Conservation (phyloP, 768 basidiomycete species). For the Phaeolepiota aurea region DNA sequence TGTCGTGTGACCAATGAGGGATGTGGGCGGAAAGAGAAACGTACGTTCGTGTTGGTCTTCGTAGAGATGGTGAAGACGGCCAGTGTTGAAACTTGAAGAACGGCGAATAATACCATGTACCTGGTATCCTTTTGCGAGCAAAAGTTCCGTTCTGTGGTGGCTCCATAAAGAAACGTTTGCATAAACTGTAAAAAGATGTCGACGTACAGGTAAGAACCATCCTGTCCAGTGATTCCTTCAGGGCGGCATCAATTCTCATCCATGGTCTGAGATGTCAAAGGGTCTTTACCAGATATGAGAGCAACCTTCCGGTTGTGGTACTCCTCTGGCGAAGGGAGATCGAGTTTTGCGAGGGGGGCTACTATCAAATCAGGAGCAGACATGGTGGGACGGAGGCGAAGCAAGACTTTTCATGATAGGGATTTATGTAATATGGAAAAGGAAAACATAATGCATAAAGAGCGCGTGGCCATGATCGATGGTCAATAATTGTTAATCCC, state of each 20-base stretch:
- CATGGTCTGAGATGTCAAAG: not conserved
- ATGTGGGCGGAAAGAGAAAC: slow-evolving; percentile 13
- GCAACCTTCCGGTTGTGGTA: slow-evolving; percentile 91
- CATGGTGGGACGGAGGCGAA: slow-evolving; percentile 27
- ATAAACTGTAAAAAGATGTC: slow-evolving; percentile 4
- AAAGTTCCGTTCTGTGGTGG: slow-evolving; percentile 68
- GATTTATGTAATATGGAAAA: too few species aligned
- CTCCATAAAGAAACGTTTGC: too few species aligned
- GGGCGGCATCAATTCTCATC: slow-evolving; percentile 5
- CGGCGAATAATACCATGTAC: slow-evolving; percentile 96
- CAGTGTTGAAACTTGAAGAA: slow-evolving; percentile 97
- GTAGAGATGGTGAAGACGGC: slow-evolving; percentile 89
- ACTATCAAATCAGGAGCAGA: slow-evolving; percentile 29
- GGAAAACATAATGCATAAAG: too few species aligned
- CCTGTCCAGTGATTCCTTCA: slow-evolving; percentile 90
- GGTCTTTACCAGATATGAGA: slow-evolving; percentile 70
- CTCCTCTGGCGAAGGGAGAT: slow-evolving; percentile 68
- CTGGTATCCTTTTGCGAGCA: slow-evolving; percentile 82
- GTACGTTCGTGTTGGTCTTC: slow-evolving; percentile 87
- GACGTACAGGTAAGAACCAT: slow-evolving; percentile 87
- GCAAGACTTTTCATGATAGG: too few species aligned
- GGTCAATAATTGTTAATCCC: too few species aligned
- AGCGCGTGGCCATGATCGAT: too few species aligned
- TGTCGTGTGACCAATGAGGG: slow-evolving; percentile 3
- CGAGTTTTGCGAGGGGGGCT: slow-evolving; percentile 41